phyloP scores from a whole-genome alignment of 495 filamentous ascomycete species.

The Terfezia boudieri region DNA sequence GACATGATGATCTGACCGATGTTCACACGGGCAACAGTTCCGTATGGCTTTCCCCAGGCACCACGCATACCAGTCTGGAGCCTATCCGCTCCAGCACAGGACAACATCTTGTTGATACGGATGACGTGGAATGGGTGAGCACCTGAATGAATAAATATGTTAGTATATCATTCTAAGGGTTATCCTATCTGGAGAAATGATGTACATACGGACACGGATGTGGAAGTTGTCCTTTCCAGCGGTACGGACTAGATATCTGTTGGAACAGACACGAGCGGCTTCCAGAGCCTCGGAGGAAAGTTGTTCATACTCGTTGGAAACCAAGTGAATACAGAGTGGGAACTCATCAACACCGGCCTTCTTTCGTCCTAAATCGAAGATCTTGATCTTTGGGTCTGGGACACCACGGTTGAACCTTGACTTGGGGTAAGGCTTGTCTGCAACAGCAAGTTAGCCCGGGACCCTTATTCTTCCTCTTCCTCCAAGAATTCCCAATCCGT shows the following conservation, averaged over 20 bases:
- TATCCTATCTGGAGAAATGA: not conserved
- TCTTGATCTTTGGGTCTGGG: constrained; percentile 95
- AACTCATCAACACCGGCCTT: constrained; percentile 95
- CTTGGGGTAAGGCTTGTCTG: constrained; percentile 81
- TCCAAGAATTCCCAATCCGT: not conserved
- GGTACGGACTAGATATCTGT: constrained; percentile 96
- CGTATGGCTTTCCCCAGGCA: constrained; percentile 98
- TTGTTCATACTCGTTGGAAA: constrained; percentile 99
- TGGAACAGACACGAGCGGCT: constrained; percentile 97
- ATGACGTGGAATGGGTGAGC: constrained; percentile 98
- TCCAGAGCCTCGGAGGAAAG: constrained; percentile 96
- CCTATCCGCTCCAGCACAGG: constrained; percentile 98
- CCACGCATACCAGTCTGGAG: constrained; percentile 99
- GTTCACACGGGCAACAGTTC: constrained; percentile 93
- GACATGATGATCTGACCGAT: constrained; percentile 96
- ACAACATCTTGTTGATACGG: constrained; percentile 99
- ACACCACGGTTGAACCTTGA: constrained; percentile 99
- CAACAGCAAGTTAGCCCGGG: not conserved
- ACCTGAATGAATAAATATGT: constrained; percentile 18
- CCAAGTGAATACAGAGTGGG: constrained; percentile 90
- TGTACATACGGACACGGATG: constrained; percentile 48
- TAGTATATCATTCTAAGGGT: not conserved
- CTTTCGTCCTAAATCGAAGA: constrained; percentile 99
- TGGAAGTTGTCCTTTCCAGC: constrained; percentile 99
- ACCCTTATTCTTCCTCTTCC: not conserved